phyloP scores from a whole-genome alignment of 257 asterid genomes.

The Penstemon davidsonii region DNA sequence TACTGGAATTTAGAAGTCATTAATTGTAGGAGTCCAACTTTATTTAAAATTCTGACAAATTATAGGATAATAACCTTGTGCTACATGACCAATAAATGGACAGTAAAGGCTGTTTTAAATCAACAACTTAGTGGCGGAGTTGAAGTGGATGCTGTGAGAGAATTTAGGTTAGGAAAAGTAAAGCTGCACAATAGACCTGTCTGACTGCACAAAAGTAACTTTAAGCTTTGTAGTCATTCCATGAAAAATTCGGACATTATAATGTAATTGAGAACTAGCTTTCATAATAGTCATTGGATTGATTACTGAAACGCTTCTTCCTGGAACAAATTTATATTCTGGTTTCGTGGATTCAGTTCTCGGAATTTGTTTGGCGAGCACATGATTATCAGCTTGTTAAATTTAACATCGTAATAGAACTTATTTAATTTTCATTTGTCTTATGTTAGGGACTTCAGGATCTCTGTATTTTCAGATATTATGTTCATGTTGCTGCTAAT shows the following conservation, averaged over 20 bases:
- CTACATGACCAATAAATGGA: neutral
- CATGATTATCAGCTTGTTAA: conserved; percentile 8
- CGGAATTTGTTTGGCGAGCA: conserved; percentile 4
- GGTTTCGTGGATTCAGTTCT: conserved; percentile 7
- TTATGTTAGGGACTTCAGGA: neutral
- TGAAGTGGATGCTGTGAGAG: conserved; percentile 1
- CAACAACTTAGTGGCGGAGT: neutral
- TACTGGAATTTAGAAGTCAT: neutral
- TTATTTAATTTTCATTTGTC: conserved; percentile 17
- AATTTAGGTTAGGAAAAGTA: neutral
- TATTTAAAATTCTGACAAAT: neutral
- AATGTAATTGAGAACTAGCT: neutral
- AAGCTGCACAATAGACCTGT: neutral
- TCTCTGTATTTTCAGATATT: conserved; percentile 6
- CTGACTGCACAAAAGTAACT: neutral
- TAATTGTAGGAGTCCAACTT: conserved; percentile 5
- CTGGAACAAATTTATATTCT: neutral
- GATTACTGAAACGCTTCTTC: neutral
- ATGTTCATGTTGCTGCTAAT: conserved; percentile 27
- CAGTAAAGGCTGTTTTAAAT: conserved; percentile 16
- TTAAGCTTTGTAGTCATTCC: neutral
- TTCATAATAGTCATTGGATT: neutral
- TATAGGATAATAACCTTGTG: conserved; percentile 1
- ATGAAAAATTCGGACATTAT: neutral
- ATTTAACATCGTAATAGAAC: conserved; percentile 5